phyloP scores from a whole-genome alignment of 1,284 basidiomycete species.

The Ceratobasidium sp. region DNA sequence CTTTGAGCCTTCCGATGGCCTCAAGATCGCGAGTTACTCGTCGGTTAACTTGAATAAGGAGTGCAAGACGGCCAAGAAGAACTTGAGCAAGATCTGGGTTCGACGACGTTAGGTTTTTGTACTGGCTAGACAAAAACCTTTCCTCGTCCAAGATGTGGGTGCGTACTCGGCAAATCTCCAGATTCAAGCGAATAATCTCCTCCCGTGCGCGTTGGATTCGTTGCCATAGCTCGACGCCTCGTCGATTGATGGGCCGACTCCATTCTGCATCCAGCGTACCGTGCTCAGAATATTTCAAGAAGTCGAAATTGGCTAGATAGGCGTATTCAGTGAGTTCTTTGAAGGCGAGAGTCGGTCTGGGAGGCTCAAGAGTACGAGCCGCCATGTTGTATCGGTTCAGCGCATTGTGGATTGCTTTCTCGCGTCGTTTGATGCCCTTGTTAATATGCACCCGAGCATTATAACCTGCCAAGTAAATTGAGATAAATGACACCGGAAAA shows the following conservation, averaged over 20 bases:
- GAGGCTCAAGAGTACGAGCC: constrained; percentile 52
- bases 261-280: constrained; percentile 55
- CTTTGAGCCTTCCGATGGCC: not conserved
- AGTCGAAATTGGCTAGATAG: constrained; percentile 58
- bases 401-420: constrained; percentile 28
- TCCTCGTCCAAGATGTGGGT: constrained; percentile 57
- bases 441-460: constrained; percentile 55
- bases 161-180: constrained; percentile 54
- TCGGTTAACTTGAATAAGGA: constrained; percentile 6
- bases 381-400: constrained; percentile 53
- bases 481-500: too few species aligned
- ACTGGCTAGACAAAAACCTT: constrained; percentile 26
- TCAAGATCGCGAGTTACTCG: not conserved
- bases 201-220: constrained; percentile 56
- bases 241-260: constrained; percentile 53
- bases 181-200: constrained; percentile 55
- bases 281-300: constrained; percentile 55
- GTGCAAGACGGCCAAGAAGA: not conserved
- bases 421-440: constrained; percentile 53
- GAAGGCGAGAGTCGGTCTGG: constrained; percentile 53
- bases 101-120: not conserved
- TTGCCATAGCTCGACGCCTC: constrained; percentile 53
- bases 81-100: constrained; percentile 6
- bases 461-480: constrained; percentile 52
- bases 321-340: constrained; percentile 54